These are phyloP conservation scores for Mycena latifolia DNA, from an alignment of 768 basidiomycete species.

Conservation along the genomic window DNA sequence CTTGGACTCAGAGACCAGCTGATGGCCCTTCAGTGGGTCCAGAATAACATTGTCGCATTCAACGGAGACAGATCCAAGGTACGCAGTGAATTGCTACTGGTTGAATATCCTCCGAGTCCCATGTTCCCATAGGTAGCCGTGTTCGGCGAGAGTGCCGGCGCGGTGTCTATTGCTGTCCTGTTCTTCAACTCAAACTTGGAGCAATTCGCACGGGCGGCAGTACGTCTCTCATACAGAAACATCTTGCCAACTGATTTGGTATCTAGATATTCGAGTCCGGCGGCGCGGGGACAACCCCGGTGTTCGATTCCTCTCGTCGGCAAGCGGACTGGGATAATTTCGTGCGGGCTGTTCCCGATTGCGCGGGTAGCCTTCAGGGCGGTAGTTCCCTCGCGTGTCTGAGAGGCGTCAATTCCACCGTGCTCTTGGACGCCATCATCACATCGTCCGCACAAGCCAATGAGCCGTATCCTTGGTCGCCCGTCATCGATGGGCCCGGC, in stretches of 20 bases:
- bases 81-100: background rate
- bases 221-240: background rate
- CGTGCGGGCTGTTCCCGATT: constrained; percentile 7
- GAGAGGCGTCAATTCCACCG: background rate
- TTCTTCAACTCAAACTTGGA: constrained; percentile 6
- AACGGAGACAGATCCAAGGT: constrained; percentile 63
- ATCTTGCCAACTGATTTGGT: background rate
- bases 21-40: constrained; percentile 59
- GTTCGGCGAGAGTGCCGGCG: constrained; percentile 23
- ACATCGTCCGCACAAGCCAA: background rate
- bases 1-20: constrained; percentile 55
- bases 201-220: constrained; percentile 6
- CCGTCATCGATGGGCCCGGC: background rate
- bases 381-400: background rate
- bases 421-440: background rate
- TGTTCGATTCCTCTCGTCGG: background rate
- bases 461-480: background rate
- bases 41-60: constrained; percentile 64
- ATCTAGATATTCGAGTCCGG: constrained; percentile 16
- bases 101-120: background rate
- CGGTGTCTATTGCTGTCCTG: background rate
- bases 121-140: background rate
- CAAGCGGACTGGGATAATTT: constrained; percentile 25
- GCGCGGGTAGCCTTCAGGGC: background rate
- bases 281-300: background rate